These are phyloP conservation scores for Quercus wislizeni DNA, from an alignment of 306 rosid species.

Conservation along the genomic window DNA sequence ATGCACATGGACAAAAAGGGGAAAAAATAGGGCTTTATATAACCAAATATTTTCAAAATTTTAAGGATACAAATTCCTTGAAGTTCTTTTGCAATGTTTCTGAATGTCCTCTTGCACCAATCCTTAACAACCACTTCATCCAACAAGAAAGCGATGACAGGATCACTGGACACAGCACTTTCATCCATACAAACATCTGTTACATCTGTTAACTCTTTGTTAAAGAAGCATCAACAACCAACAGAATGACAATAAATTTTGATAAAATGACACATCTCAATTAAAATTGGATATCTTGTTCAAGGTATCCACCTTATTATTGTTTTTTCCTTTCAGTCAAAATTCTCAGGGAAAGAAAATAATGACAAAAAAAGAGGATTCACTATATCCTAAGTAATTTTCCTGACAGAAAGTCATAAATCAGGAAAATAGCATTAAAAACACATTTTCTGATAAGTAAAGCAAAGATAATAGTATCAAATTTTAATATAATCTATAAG, in stretches of 20 bases:
- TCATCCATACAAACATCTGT: slow-evolving; percentile 99
- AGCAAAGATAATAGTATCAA: background rate
- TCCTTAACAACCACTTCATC: slow-evolving; percentile 99
- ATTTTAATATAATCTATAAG: background rate
- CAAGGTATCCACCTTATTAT: background rate
- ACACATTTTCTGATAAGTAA: background rate
- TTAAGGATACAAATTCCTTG: slow-evolving; percentile 85
- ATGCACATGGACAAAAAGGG: background rate
- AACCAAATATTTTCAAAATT: slow-evolving; percentile 23
- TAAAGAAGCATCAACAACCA: slow-evolving; percentile 43
- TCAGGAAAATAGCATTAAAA: background rate
- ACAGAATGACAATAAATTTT: background rate
- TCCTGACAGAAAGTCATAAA: background rate
- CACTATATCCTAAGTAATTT: background rate
- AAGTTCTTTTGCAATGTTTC: slow-evolving; percentile 60
- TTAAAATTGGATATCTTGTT: background rate
- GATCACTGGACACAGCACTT: slow-evolving; percentile 97
- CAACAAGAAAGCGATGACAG: slow-evolving; percentile 94
- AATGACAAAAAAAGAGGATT: background rate
- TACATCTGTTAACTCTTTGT: slow-evolving; percentile 66
- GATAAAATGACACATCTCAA: background rate
- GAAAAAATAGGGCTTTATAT: slow-evolving; percentile 9
- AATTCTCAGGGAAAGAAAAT: background rate
- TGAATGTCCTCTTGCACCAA: slow-evolving; percentile 93
- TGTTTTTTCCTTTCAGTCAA: background rate